Percentiles rank a stretch among this genome's conserved stretches.
phyloP scores from a whole-genome alignment of 345 rosid species.

The Citrus cavaleriei region DNA sequence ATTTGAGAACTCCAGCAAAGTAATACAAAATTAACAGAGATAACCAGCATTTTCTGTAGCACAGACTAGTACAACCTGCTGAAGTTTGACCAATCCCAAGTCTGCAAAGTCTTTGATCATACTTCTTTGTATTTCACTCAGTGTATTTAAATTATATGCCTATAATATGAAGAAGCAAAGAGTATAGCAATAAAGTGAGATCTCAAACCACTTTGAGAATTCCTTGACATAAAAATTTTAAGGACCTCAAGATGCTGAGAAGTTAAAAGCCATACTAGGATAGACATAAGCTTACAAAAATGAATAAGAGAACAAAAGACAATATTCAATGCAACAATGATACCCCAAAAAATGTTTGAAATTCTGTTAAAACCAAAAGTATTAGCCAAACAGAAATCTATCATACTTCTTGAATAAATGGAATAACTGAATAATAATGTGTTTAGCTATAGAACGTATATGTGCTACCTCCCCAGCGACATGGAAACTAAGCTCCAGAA shows the following conservation, averaged over 20 bases:
- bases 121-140: conserved; percentile 65
- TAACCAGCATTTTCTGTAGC: neutral
- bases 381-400: neutral
- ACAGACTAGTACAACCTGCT: conserved; percentile 54
- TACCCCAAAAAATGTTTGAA: neutral
- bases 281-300: neutral
- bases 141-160: conserved; percentile 83
- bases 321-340: neutral
- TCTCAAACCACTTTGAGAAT: neutral
- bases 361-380: neutral
- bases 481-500: conserved; percentile 97
- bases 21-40: neutral
- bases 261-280: neutral
- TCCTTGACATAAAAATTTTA: neutral
- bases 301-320: neutral
- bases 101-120: conserved; percentile 65
- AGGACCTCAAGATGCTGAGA: conserved; percentile 1
- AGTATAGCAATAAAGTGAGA: neutral
- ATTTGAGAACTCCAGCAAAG: conserved; percentile 5
- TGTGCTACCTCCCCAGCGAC: conserved; percentile 72
- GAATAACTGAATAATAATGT: neutral
- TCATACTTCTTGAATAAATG: neutral
- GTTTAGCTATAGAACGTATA: neutral
- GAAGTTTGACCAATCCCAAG: too few relatives aligned
- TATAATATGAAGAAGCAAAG: conserved; percentile 18